Conservation (phyloP, 2,329 filamentous ascomycete genomes). For the Sclerotiophoma versabilis region DNA sequence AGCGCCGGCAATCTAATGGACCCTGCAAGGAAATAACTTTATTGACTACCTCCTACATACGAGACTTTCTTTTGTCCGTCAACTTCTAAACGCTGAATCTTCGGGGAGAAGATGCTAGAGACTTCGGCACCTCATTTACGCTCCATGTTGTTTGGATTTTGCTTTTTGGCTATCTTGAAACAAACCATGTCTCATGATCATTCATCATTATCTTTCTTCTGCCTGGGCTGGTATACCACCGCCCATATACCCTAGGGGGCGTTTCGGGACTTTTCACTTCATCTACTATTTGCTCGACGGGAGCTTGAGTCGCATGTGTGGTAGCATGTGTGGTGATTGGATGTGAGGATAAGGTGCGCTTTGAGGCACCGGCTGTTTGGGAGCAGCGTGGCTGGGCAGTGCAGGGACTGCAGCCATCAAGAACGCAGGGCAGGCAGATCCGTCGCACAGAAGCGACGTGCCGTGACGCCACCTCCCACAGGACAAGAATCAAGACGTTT, state of each 20-base stretch:
- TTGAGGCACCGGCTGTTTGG: constrained; percentile 20
- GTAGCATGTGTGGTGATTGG: constrained; percentile 11
- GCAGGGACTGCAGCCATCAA: constrained; percentile 19
- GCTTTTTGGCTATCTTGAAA: constrained; percentile 18
- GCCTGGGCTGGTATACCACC: constrained; percentile 14
- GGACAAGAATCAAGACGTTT: constrained; percentile 17
- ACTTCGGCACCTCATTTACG: constrained; percentile 16
- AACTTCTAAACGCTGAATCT: constrained; percentile 16
- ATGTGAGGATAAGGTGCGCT: constrained; percentile 8
- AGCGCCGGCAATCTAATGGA: constrained; percentile 38
- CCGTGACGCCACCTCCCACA: constrained; percentile 13
- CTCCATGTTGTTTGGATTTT: constrained; percentile 11
- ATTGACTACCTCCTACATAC: constrained; percentile 8
- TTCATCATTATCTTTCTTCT: constrained; percentile 16
- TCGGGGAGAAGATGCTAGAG: constrained; percentile 19
- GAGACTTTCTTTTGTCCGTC: constrained; percentile 17
- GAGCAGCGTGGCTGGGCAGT: constrained; percentile 13
- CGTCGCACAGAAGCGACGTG: constrained; percentile 11
- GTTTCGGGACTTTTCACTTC: constrained; percentile 14
- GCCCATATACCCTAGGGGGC: constrained; percentile 23
- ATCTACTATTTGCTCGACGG: constrained; percentile 13
- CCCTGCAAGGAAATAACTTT: constrained; percentile 30
- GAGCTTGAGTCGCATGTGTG: constrained; percentile 13
- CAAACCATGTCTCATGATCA: constrained; percentile 21
- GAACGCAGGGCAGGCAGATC: constrained; percentile 20